Base-by-base conservation (phyloP, 441 rosid species). In the Erodium texanum region DNA sequence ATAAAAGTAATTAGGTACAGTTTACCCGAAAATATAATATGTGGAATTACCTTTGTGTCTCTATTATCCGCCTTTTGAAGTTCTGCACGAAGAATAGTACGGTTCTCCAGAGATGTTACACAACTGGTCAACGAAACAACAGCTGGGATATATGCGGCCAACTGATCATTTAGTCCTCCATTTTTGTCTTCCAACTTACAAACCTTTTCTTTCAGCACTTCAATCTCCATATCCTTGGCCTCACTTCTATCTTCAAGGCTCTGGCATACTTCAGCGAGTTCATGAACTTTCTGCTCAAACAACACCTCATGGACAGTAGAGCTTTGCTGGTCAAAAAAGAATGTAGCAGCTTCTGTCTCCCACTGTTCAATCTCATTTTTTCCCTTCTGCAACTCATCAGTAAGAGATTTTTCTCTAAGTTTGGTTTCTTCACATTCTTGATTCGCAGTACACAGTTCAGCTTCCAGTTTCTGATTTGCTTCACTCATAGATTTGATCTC, bases 71-170 rank as follows among this genome's bases (percentile, higher is more conserved):
- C 73, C 64, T 74, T 66, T 70, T 66, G 72, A 73, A 72, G 76
- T 71, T 66, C 63, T 34, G 62, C 66, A 52, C 71, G 80, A 80
- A 78, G 52, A 71, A 75, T 70, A 59, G 76, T 69, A 74, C 64
- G 86, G 66, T 76, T 81, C 76, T 89, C 97, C 78, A 95, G 77
- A 68, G 96, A 87, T 48, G 77, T 69, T 59, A 95, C 59, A 73
- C 84, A 77, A 27, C 86, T 86, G 76, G 71, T 78, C 78, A 95
- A 78, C 76, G 87, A 81, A 75, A 71, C 66, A 45, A 89, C 74
- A 54, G 82, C 87, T 32, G 88, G 84, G 69, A 75, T 66, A 77
- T 82, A 85, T 56, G 83, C 83, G 65, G 74, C 79, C 76, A 85
- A 73, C 75, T 80, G 83, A 74, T 75, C 79, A 64, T 82, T 80